Evolutionary conservation across 2,329 filamentous ascomycete species (phyloP), one percentile per base, ranked within the genome.

Genomic region (Reticulascus tulasneorum): DNA sequence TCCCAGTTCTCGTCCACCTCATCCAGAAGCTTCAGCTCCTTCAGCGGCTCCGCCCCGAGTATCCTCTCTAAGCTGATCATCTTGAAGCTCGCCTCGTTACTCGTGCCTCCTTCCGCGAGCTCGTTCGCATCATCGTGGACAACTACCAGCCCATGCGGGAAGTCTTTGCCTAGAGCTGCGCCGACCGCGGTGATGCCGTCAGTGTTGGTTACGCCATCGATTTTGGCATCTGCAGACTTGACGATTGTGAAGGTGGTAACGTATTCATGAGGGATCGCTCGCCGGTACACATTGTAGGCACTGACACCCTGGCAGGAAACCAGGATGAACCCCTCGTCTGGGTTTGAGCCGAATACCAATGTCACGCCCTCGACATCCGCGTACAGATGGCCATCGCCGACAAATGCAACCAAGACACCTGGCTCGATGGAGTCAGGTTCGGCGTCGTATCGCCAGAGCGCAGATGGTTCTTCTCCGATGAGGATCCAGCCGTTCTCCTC

Each of bases 341-440:
- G 56, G 0, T 55, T 62, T 29, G 59, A 50, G 4, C 71, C 71
- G n/a, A 64, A 58, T 0, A 75, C 60, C 0, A 76, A 54, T 0
- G 71, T 69, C 9, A 77, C 63, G 9, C 73, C 73, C 41, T 76
- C 73, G n/a, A 74, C 67, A 15, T 76, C 72, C 2, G 69, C 69
- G 31, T 63, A 60, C n/a, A 74, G 61, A 2, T 55, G 56, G 6
- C 68, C 67, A 11, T 71, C 67, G 7, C 66, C 68, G 5, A 74
- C 62, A 16, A 61, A 57, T 0, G 63, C 70, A 12, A 65, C 56
- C 7, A 52, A 40, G 16, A 55, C 40, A 2, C 62, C 62, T 6
- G 60, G 44, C 3, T 55, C 45, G n/a, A 50, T 48, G 16, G 58
- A 53, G 26, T 64, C 60, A 0, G 71, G 71, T 47, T 77, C 71